phyloP scores from a whole-genome alignment of 1,139 yeast genomes.

The Kodamaea ohmeri region DNA sequence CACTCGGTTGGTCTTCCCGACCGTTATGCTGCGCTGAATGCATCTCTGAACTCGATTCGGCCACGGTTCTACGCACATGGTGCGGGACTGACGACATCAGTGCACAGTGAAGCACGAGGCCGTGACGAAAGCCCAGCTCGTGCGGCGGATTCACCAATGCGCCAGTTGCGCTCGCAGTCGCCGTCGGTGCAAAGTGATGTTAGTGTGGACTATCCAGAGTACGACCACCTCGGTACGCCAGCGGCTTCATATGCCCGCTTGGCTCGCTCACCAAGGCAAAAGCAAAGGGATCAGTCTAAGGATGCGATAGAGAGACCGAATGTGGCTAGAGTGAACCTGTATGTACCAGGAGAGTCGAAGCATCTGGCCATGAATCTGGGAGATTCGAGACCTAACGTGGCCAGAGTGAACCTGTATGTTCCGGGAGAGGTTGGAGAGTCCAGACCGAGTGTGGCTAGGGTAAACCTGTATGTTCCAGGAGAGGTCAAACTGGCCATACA shows the following conservation, averaged over 20 bases:
- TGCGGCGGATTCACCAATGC: background rate
- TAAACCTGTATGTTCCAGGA: background rate
- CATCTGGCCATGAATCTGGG: no score
- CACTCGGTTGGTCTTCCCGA: conserved; percentile 13
- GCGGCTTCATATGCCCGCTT: no score
- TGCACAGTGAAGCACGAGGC: conserved; percentile 3
- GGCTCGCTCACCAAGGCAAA: no score
- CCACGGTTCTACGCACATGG: conserved; percentile 4
- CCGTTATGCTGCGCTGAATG: conserved; percentile 29
- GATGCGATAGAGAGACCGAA: no score
- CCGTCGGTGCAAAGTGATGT: conserved; percentile 35
- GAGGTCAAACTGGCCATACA: background rate
- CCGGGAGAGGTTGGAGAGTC: background rate
- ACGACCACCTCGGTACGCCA: no score
- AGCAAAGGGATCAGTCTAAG: no score
- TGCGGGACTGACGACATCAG: conserved; percentile 4
- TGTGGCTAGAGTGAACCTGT: no score
- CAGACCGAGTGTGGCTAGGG: background rate
- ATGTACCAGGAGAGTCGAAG: background rate
- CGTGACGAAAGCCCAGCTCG: background rate
- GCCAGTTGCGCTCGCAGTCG: conserved; percentile 16
- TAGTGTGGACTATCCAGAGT: conserved; percentile 29
- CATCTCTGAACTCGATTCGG: conserved; percentile 21
- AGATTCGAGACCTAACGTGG: no score
- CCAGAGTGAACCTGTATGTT: background rate